phyloP scores from a whole-genome alignment of 1,139 yeast species.

The Geotrichum fermentans region DNA sequence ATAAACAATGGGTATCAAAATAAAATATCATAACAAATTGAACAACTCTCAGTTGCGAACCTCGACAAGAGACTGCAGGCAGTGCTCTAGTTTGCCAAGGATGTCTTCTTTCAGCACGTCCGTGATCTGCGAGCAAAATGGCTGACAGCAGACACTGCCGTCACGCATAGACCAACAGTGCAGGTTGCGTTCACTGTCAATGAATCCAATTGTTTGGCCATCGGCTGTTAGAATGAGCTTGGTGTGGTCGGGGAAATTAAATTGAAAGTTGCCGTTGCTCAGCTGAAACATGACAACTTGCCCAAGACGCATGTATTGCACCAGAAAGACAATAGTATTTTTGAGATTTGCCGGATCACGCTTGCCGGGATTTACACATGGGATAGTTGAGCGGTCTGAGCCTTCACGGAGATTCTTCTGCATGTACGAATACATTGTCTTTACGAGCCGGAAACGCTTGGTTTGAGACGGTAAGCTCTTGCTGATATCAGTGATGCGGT shows the following conservation, averaged over 20 bases:
- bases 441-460: conserved; percentile 31
- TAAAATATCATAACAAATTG: neutral
- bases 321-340: conserved; percentile 23
- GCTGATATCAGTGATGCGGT: conserved; percentile 9
- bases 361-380: conserved; percentile 8
- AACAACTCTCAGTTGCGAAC: neutral
- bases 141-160: conserved; percentile 15
- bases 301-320: conserved; percentile 14
- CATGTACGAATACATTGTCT: conserved; percentile 37
- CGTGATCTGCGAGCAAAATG: conserved; percentile 10
- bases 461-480: conserved; percentile 24
- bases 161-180: conserved; percentile 46
- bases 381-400: conserved; percentile 10
- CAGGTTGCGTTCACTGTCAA: conserved; percentile 70
- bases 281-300: conserved; percentile 71
- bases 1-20: neutral
- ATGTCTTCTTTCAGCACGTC: conserved; percentile 7
- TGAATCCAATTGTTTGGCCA: conserved; percentile 74
- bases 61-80: conserved; percentile 4
- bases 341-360: conserved; percentile 1
- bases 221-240: conserved; percentile 73
- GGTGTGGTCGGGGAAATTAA: conserved; percentile 92
- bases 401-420: conserved; percentile 32
- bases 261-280: conserved; percentile 89
- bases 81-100: conserved; percentile 10